A percentile compares a stretch with the other conserved stretches of the same genome.
Evolutionary conservation across 768 basidiomycete genomes (phyloP).

Genomic region (Xerocomus potaroensis): DNA sequence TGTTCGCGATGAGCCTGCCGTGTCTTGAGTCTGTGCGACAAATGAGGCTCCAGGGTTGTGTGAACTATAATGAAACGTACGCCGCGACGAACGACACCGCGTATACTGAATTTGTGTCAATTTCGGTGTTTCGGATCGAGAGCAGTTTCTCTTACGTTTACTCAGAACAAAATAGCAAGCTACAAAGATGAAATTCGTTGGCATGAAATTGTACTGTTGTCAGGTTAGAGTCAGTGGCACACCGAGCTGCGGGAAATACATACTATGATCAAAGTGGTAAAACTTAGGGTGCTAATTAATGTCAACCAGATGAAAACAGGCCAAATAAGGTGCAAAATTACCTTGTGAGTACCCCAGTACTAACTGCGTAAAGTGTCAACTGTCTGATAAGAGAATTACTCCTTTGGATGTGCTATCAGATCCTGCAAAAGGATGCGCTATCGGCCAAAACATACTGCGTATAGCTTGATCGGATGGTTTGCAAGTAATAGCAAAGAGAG

Average conservation of each 20-base stretch:
- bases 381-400: conserved; percentile 54
- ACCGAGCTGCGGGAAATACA: conserved; percentile 14
- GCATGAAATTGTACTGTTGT: conserved; percentile 51
- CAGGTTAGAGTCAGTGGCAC: not conserved
- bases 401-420: conserved; percentile 28
- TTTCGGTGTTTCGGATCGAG: not conserved
- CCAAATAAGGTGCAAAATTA: conserved; percentile 13
- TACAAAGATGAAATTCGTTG: conserved; percentile 55
- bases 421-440: not conserved
- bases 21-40: conserved; percentile 50
- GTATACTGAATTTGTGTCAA: conserved; percentile 41
- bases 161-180: conserved; percentile 61
- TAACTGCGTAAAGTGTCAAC: conserved; percentile 57
- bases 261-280: conserved; percentile 54
- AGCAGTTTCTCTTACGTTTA: conserved; percentile 45
- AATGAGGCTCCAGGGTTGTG: conserved; percentile 7
- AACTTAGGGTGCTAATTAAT: conserved; percentile 26
- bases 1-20: conserved; percentile 49
- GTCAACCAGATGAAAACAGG: not conserved
- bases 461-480: conserved; percentile 48
- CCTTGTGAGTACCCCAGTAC: conserved; percentile 64
- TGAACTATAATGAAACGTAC: conserved; percentile 31
- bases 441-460: conserved; percentile 30
- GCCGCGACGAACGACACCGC: conserved; percentile 64
- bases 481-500: conserved; percentile 52